A percentile compares a stretch with the other conserved stretches of the same genome.
phyloP scores from a whole-genome alignment of 1,284 basidiomycete genomes.

The Mycosarcoma maydis region DNA sequence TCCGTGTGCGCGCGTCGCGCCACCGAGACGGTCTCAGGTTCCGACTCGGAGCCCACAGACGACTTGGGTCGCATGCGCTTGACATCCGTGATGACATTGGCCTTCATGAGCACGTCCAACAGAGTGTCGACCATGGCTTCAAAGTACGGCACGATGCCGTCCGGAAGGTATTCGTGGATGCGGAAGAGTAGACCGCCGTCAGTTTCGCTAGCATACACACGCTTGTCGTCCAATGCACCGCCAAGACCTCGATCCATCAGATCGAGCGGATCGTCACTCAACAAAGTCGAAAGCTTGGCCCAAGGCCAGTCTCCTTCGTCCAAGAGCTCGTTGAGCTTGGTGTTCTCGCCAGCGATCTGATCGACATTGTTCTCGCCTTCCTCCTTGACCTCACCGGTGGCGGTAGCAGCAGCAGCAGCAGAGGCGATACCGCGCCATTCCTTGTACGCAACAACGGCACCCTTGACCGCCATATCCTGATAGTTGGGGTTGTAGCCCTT shows the following conservation, averaged over 20 bases:
- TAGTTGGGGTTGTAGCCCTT: constrained; percentile 95
- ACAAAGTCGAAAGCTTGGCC: constrained; percentile 75
- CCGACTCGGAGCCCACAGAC: constrained; percentile 3
- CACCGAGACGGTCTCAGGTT: constrained; percentile 60
- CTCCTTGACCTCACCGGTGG: background rate
- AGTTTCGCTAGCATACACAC: constrained; percentile 10
- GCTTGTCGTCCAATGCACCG: constrained; percentile 14
- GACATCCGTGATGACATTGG: constrained; percentile 73
- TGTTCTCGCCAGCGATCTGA: constrained; percentile 26
- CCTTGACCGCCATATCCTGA: constrained; percentile 97
- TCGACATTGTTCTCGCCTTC: constrained; percentile 27
- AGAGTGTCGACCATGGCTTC: constrained; percentile 76
- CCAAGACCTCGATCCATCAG: constrained; percentile 66
- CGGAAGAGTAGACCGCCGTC: constrained; percentile 72
- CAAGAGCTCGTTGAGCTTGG: constrained; percentile 35
- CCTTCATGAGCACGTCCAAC: constrained; percentile 74
- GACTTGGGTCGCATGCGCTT: constrained; percentile 40
- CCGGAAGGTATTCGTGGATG: constrained; percentile 85
- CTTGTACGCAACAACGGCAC: constrained; percentile 93
- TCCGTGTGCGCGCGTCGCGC: constrained; percentile 72
- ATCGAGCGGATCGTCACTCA: constrained; percentile 68
- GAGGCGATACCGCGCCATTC: constrained; percentile 71
- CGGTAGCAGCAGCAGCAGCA: background rate
- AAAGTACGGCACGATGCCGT: constrained; percentile 79
- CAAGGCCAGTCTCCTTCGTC: constrained; percentile 67